phyloP scores from a whole-genome alignment of 164 flowering plant genomes.

The Brasenia schreberi region DNA sequence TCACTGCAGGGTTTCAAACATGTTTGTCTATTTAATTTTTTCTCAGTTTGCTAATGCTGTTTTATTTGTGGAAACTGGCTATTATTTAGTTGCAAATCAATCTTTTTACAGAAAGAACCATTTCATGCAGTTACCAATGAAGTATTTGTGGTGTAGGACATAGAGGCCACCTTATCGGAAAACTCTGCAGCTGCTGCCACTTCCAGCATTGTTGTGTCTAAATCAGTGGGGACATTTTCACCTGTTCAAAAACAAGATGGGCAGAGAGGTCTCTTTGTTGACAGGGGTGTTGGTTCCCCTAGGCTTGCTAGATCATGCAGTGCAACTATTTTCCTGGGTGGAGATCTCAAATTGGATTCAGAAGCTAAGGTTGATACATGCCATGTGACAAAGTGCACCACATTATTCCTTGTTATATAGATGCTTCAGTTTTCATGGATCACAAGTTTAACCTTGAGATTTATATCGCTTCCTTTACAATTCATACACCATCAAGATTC shows the following conservation, averaged over 20 bases:
- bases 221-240: conserved; percentile 66
- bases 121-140: not conserved
- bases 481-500: not conserved
- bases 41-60: no score
- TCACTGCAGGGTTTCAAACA: no score
- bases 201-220: conserved; percentile 64
- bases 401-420: not conserved
- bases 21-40: no score
- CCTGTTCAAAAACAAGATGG: conserved; percentile 64
- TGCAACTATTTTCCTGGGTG: conserved; percentile 27
- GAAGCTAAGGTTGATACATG: conserved; percentile 57
- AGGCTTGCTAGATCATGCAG: conserved; percentile 78
- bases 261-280: conserved; percentile 82
- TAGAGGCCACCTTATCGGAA: conserved; percentile 57
- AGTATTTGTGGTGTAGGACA: conserved; percentile 30
- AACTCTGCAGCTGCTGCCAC: conserved; percentile 26
- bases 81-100: no score
- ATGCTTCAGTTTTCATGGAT: no score
- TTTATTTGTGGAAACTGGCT: no score
- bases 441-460: not conserved
- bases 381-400: not conserved
- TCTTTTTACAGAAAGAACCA: no score
- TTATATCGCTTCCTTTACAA: no score
- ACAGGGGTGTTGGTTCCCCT: conserved; percentile 95
- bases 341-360: conserved; percentile 45